These are phyloP conservation scores for Alternaria rosae DNA, from an alignment of 2,329 filamentous ascomycete genomes.

Conservation along the genomic window DNA sequence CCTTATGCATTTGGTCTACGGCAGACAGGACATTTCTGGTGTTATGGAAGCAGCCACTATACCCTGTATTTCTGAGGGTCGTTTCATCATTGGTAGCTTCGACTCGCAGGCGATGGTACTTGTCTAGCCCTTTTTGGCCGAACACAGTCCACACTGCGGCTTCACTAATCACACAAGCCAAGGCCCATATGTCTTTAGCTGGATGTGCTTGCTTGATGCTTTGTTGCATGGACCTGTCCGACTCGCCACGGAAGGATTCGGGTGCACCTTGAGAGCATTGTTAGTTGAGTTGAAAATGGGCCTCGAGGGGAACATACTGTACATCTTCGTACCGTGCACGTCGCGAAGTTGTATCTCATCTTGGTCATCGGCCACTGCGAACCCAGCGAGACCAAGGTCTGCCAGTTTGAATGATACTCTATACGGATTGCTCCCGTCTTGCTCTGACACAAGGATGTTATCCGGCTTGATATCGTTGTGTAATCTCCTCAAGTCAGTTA, in stretches of 20 bases:
- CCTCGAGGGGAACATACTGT: slow-evolving; percentile 31
- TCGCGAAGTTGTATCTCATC: slow-evolving; percentile 6
- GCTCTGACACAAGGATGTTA: slow-evolving; percentile 49
- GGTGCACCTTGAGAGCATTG: slow-evolving; percentile 19
- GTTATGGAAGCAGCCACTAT: slow-evolving; percentile 31
- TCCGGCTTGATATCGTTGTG: slow-evolving; percentile 56
- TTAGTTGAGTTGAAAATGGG: fast-evolving
- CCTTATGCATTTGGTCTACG: slow-evolving; percentile 15
- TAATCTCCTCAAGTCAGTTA: slow-evolving; percentile 33
- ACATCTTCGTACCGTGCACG: slow-evolving; percentile 46
- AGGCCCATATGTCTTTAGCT: slow-evolving; percentile 52
- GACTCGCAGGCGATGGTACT: slow-evolving; percentile 15
- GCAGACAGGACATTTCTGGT: slow-evolving; percentile 9
- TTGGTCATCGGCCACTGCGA: background rate
- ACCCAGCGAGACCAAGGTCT: slow-evolving; percentile 40
- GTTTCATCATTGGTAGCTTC: slow-evolving; percentile 1
- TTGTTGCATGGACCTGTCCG: background rate
- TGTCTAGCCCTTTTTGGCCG: slow-evolving; percentile 15
- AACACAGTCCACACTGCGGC: slow-evolving; percentile 29
- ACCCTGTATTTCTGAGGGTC: slow-evolving; percentile 1
- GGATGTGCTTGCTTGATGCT: slow-evolving; percentile 27
- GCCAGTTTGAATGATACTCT: slow-evolving; percentile 48
- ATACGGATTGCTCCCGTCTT: fast-evolving
- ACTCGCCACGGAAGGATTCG: slow-evolving; percentile 23
- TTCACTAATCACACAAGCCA: slow-evolving; percentile 35